These are phyloP conservation scores for Saprolegnia parasitica DNA, from an alignment of 352 stramenopile genomes.

Conservation along the genomic window DNA sequence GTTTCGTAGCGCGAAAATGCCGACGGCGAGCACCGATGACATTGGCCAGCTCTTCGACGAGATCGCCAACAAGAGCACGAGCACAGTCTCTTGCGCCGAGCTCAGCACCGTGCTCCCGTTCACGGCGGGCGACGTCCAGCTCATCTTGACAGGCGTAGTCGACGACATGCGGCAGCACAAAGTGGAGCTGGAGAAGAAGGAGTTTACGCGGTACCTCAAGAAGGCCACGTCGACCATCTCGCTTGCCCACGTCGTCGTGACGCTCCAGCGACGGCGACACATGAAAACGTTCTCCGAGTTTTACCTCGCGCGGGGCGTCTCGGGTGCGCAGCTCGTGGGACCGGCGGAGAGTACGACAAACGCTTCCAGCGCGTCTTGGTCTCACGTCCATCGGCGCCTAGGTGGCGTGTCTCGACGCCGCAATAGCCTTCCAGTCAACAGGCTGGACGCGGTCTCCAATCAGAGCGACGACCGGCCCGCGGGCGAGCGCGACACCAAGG, in stretches of 20 bases:
- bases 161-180: constrained; percentile 44
- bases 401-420: no score
- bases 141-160: constrained; percentile 51
- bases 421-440: no score
- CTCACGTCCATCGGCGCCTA: no score
- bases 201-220: constrained; percentile 62
- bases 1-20: neutral
- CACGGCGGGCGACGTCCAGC: constrained; percentile 50
- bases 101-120: constrained; percentile 44
- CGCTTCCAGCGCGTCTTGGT: no score
- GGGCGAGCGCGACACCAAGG: neutral
- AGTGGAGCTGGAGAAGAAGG: constrained; percentile 45
- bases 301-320: constrained; percentile 62
- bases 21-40: neutral
- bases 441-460: no score
- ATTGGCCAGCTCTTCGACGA: constrained; percentile 23
- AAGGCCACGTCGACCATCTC: constrained; percentile 60
- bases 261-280: constrained; percentile 59
- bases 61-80: constrained; percentile 3
- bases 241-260: constrained; percentile 61
- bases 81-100: constrained; percentile 10
- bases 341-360: neutral
- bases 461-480: no score
- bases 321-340: constrained; percentile 44
- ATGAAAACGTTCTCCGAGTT: constrained; percentile 65